Conservation (phyloP, 2,329 filamentous ascomycete species). For the Botrytis sinoallii region DNA sequence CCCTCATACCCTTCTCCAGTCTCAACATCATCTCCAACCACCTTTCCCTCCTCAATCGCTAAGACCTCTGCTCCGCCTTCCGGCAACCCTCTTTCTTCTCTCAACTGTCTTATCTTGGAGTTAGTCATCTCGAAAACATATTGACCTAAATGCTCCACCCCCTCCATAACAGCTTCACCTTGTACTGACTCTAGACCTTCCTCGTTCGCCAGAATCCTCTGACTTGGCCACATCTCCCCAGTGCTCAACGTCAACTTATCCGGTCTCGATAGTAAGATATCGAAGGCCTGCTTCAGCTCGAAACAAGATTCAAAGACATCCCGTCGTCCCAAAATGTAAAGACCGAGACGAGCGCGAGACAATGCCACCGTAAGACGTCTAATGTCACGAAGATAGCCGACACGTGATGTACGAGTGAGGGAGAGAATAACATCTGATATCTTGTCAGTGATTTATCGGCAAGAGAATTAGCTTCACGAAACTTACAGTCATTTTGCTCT, state of each 20-base stretch:
- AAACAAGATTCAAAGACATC: conserved; percentile 85
- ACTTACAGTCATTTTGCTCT: conserved; percentile 97
- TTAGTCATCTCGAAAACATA: conserved; percentile 97
- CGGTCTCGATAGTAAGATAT: conserved; percentile 69
- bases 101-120: conserved; percentile 36
- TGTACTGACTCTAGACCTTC: conserved; percentile 46
- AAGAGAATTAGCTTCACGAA: neutral
- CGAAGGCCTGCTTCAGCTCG: conserved; percentile 84
- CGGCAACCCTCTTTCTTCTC: conserved; percentile 33
- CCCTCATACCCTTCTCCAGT: neutral
- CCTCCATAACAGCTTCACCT: conserved; percentile 72
- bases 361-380: conserved; percentile 91
- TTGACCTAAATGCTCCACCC: conserved; percentile 89
- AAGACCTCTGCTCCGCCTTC: conserved; percentile 1
- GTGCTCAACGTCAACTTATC: conserved; percentile 79
- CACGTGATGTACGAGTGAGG: conserved; percentile 80
- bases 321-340: conserved; percentile 88
- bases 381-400: conserved; percentile 91
- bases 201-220: conserved; percentile 47
- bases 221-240: conserved; percentile 79
- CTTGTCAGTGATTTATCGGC: conserved; percentile 22
- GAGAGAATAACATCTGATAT: conserved; percentile 82
- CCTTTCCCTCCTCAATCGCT: neutral
- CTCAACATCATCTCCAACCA: neutral
- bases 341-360: conserved; percentile 83